Evolutionary conservation across 176 grass and related monocot genomes (phyloP).

Genomic region (Zizania latifolia): DNA sequence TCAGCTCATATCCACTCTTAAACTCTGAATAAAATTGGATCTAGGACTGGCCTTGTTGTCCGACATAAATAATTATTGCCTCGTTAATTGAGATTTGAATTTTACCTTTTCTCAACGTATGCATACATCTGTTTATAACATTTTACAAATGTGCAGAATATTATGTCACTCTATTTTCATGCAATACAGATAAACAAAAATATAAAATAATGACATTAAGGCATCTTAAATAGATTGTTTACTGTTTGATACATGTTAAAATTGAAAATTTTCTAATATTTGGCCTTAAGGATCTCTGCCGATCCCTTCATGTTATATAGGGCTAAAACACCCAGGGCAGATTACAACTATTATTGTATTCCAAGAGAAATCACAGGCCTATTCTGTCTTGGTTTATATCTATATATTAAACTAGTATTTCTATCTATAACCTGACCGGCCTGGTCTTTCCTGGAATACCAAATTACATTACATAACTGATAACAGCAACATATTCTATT

Average conservation of each 20-base stretch:
- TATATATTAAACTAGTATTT: no score
- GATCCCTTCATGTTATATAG: no score
- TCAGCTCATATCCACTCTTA: neutral
- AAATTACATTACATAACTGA: no score
- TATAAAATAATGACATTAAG: neutral
- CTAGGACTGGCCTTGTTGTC: neutral
- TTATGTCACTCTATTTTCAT: neutral
- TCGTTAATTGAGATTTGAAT: neutral
- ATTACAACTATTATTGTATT: no score
- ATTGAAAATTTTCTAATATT: no score
- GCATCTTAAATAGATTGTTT: neutral
- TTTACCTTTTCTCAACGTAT: neutral
- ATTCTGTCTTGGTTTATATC: no score
- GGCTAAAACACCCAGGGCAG: no score
- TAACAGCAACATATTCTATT: no score
- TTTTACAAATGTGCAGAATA: conserved; percentile 3
- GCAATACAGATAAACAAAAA: neutral
- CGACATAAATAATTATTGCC: conserved; percentile 10
- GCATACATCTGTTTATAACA: neutral
- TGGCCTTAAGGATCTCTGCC: no score
- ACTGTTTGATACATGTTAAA: conserved; percentile 11
- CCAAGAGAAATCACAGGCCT: no score
- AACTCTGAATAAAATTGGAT: neutral
- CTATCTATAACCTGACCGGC: no score
- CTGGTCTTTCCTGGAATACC: no score